Conservation (phyloP, 495 filamentous ascomycete genomes). For the Penicillium arizonense region DNA sequence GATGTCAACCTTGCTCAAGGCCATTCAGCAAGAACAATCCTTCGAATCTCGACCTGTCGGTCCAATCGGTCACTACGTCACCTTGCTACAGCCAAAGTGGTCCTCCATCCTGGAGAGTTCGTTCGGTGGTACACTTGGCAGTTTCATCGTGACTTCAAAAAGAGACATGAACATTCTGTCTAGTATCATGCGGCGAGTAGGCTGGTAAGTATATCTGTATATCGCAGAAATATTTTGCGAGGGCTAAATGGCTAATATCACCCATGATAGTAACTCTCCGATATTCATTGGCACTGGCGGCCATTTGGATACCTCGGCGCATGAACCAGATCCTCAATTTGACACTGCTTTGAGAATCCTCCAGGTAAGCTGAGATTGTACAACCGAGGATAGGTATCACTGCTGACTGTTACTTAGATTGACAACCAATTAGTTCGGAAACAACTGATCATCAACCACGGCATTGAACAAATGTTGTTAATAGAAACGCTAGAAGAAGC, state of each 20-base stretch:
- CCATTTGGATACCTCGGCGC: slow-evolving; percentile 57
- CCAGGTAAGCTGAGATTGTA: slow-evolving; percentile 41
- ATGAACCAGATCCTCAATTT: slow-evolving; percentile 70
- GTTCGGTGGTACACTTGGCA: slow-evolving; percentile 61
- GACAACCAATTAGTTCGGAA: slow-evolving; percentile 74
- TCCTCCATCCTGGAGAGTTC: slow-evolving; percentile 74
- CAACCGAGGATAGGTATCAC: slow-evolving; percentile 6
- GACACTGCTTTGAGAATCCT: slow-evolving; percentile 78
- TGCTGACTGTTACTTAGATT: slow-evolving; percentile 46
- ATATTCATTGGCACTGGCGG: slow-evolving; percentile 64
- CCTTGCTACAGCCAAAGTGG: slow-evolving; percentile 78
- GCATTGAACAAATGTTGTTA: slow-evolving; percentile 81
- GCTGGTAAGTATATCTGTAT: slow-evolving; percentile 40
- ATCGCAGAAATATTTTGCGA: too few species aligned
- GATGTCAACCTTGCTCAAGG: slow-evolving; percentile 61
- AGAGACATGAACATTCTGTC: slow-evolving; percentile 63
- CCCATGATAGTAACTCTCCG: slow-evolving; percentile 43
- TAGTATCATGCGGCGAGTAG: slow-evolving; percentile 57
- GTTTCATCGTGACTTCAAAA: slow-evolving; percentile 78
- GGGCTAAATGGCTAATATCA: slow-evolving; percentile 10
- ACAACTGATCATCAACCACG: slow-evolving; percentile 78
- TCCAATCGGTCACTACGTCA: slow-evolving; percentile 75
- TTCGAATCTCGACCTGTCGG: slow-evolving; percentile 77
- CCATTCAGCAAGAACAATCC: slow-evolving; percentile 62
- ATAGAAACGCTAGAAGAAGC: slow-evolving; percentile 66